phyloP scores from a whole-genome alignment of 305 asterid species.

The Fraxinus nigra region DNA sequence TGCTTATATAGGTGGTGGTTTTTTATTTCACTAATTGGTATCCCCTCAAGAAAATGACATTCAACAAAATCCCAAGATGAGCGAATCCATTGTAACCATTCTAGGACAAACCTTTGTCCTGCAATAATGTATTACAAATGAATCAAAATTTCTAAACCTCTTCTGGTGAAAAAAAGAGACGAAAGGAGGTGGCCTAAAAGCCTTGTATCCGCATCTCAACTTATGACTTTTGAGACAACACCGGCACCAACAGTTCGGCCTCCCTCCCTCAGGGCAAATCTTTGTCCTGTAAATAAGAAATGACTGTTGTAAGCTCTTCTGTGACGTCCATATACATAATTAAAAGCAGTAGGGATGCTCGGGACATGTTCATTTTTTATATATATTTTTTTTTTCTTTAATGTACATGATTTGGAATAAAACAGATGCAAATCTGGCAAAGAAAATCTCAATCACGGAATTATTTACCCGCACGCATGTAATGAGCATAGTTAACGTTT shows the following conservation, averaged over 20 bases:
- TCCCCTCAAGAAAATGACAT: background rate
- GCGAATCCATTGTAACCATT: background rate
- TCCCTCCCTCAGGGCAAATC: slow-evolving; percentile 98
- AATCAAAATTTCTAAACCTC: background rate
- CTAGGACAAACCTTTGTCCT: background rate
- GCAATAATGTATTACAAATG: background rate
- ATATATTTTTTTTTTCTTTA: background rate
- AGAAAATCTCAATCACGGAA: too few species aligned
- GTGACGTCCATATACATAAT: background rate
- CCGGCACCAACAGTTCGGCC: slow-evolving; percentile 99
- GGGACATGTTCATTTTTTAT: background rate
- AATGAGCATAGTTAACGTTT: background rate
- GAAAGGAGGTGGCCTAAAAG: background rate
- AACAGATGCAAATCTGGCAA: too few species aligned
- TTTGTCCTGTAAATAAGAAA: slow-evolving; percentile 66
- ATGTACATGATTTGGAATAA: too few species aligned
- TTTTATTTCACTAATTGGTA: background rate
- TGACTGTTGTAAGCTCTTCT: background rate
- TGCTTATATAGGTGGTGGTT: background rate
- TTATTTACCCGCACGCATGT: background rate
- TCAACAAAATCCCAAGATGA: background rate
- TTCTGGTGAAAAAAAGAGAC: background rate
- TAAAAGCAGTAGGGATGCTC: background rate
- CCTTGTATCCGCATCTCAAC: slow-evolving; percentile 32
- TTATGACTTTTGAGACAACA: slow-evolving; percentile 80